Conservation (phyloP, 2,329 filamentous ascomycete genomes). For the Aureobasidium leucospermi region DNA sequence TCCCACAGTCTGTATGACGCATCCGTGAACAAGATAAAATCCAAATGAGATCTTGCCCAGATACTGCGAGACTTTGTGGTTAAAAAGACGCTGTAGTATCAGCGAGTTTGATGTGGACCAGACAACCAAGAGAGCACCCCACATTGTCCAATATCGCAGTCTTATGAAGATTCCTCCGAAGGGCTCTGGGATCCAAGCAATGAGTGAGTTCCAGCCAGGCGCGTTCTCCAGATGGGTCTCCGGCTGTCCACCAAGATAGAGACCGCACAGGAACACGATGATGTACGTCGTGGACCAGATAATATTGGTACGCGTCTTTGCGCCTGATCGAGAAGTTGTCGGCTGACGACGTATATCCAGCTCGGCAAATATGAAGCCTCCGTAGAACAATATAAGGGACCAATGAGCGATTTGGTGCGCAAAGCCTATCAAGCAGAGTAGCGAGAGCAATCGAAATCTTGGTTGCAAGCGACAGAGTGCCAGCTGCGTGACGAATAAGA, state of each 20-base stretch:
- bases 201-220: background rate
- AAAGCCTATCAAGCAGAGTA: constrained; percentile 38
- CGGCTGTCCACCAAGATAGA: background rate
- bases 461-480: constrained; percentile 23
- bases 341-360: constrained; percentile 37
- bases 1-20: constrained; percentile 46
- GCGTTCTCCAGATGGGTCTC: background rate
- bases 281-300: background rate
- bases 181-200: background rate
- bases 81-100: constrained; percentile 44
- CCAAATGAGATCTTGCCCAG: constrained; percentile 55
- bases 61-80: constrained; percentile 45
- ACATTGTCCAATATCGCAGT: constrained; percentile 50
- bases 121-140: constrained; percentile 48
- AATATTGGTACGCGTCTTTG: background rate
- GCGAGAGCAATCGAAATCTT: constrained; percentile 32
- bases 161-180: background rate
- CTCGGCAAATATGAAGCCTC: constrained; percentile 50
- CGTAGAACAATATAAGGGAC: constrained; percentile 50
- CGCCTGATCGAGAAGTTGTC: too few relatives aligned
- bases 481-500: constrained; percentile 48
- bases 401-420: constrained; percentile 43
- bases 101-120: constrained; percentile 42
- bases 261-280: background rate
- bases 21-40: constrained; percentile 55